A percentile compares a stretch with the other conserved stretches of the same genome.
Conservation (phyloP, 345 rosid genomes). For the Lagerstroemia speciosa region DNA sequence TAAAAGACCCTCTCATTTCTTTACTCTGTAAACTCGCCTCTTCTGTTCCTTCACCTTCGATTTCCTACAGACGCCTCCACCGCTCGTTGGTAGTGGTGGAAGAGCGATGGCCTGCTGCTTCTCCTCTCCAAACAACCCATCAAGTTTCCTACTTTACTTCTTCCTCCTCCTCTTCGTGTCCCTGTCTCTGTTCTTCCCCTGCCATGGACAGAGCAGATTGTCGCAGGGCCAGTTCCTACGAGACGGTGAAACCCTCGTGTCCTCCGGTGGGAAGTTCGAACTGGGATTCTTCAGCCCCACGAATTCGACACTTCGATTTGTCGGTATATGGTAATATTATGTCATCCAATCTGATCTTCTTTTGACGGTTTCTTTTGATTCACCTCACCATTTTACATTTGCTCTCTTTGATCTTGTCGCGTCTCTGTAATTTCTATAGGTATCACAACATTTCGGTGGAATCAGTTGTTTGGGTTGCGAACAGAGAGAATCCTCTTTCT, state of each 20-base stretch:
- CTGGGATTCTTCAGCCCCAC: constrained; percentile 56
- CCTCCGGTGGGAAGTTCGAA: constrained; percentile 25
- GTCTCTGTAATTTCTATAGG: neutral
- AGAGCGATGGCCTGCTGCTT: neutral
- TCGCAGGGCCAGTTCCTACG: constrained; percentile 23
- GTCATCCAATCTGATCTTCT: neutral
- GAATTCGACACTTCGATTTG: constrained; percentile 31
- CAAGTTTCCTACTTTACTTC: constrained; percentile 11
- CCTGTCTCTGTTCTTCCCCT: constrained; percentile 16
- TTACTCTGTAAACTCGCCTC: neutral
- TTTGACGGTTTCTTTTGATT: neutral
- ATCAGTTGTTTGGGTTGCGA: constrained; percentile 61
- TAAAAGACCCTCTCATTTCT: neutral
- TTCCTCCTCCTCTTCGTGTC: constrained; percentile 17
- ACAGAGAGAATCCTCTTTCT: constrained; percentile 42
- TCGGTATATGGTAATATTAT: constrained; percentile 51
- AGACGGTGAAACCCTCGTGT: constrained; percentile 42
- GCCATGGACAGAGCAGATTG: constrained; percentile 21
- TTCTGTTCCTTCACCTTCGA: neutral
- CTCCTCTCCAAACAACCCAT: neutral
- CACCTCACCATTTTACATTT: too few species aligned
- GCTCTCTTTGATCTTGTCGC: too few species aligned
- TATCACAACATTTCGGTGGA: constrained; percentile 18
- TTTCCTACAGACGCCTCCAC: neutral
- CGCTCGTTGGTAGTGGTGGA: neutral